A percentile compares a stretch with the other conserved stretches of the same genome.
Evolutionary conservation across 2,329 filamentous ascomycete species (phyloP).

Genomic region (Trichophyton mentagrophytes): DNA sequence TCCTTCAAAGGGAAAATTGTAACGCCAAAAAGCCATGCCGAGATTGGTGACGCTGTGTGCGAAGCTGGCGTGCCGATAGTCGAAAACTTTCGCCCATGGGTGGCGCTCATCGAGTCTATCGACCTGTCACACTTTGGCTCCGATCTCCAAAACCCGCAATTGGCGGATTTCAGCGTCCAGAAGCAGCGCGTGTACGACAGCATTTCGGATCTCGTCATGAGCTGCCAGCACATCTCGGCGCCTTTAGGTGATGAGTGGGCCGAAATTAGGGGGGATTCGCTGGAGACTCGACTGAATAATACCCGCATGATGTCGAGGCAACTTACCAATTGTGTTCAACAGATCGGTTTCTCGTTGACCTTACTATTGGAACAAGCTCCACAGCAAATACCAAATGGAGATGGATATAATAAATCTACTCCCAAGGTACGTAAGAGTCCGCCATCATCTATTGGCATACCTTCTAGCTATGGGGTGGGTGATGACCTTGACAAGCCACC

Average conservation of each 20-base stretch:
- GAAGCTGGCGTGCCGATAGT: conserved; percentile 64
- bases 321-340: conserved; percentile 72
- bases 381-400: conserved; percentile 27
- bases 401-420: neutral
- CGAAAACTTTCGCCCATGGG: conserved; percentile 81
- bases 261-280: conserved; percentile 73
- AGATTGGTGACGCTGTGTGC: conserved; percentile 73
- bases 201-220: conserved; percentile 74
- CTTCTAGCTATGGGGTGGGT: conserved; percentile 29
- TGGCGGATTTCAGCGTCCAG: conserved; percentile 75
- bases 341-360: conserved; percentile 78
- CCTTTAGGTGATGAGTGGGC: conserved; percentile 93
- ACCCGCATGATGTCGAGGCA: conserved; percentile 66
- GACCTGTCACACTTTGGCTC: conserved; percentile 69
- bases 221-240: conserved; percentile 82
- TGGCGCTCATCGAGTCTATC: conserved; percentile 80
- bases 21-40: conserved; percentile 61
- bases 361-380: conserved; percentile 72
- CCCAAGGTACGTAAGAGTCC: conserved; percentile 19
- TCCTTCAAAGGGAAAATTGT: conserved; percentile 67
- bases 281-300: conserved; percentile 73
- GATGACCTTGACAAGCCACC: conserved; percentile 28
- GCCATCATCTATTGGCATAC: conserved; percentile 32
- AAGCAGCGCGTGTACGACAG: conserved; percentile 93
- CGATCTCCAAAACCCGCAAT: conserved; percentile 67